Percentiles rank a stretch among this genome's conserved stretches.
Conservation (phyloP, 148 eudicot genomes). For the Beta vulgaris region DNA sequence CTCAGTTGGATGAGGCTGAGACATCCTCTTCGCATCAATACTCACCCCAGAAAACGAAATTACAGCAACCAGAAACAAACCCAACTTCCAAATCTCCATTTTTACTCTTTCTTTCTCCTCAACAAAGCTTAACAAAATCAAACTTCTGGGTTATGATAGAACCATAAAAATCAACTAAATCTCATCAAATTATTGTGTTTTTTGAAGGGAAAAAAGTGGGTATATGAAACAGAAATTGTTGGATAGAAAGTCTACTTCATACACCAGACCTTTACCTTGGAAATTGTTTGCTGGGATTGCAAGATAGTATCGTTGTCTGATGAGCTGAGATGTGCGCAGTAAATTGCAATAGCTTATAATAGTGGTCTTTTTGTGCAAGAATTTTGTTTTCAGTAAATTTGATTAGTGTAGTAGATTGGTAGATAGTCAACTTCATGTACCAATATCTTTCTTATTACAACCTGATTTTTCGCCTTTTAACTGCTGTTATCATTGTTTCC, state of each 20-base stretch:
- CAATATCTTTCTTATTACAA: slow-evolving; percentile 1
- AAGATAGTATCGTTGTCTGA: slow-evolving; percentile 6
- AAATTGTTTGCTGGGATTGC: slow-evolving; percentile 6
- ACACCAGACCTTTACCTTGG: background rate
- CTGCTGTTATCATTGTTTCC: background rate
- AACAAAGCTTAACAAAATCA: slow-evolving; percentile 5
- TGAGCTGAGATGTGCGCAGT: background rate
- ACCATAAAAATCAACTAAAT: background rate
- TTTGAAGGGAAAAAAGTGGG: background rate
- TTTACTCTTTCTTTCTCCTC: background rate
- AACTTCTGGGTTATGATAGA: background rate
- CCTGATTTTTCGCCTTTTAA: background rate
- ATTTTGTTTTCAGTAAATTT: background rate
- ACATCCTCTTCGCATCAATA: slow-evolving; percentile 19
- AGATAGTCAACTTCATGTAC: slow-evolving; percentile 28
- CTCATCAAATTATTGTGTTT: background rate
- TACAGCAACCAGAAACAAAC: slow-evolving; percentile 20
- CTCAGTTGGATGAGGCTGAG: slow-evolving; percentile 35
- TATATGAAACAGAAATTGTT: slow-evolving; percentile 3
- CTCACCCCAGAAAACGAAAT: background rate
- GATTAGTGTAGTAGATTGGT: background rate
- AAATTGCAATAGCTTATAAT: background rate
- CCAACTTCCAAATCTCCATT: slow-evolving; percentile 30
- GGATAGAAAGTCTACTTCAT: slow-evolving; percentile 12
- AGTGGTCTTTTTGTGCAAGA: background rate